Conservation (phyloP, 306 rosid species). For the Cucumis cinereus region DNA sequence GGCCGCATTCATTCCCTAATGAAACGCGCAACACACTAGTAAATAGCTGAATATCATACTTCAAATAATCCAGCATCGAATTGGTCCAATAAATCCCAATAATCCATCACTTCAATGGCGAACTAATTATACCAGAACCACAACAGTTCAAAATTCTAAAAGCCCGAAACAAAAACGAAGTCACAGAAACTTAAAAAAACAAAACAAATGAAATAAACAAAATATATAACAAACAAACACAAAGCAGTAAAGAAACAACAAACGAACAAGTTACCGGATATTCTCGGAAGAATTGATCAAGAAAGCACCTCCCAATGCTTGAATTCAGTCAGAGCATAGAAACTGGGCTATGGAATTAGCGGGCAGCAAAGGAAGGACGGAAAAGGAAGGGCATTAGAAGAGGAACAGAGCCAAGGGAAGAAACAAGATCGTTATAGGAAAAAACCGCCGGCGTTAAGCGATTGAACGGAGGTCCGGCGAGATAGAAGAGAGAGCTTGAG, state of each 20-base stretch:
- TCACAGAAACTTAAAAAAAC: conserved; percentile 6
- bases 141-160: background rate
- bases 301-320: conserved; percentile 13
- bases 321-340: conserved; percentile 9
- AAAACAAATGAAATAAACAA: background rate
- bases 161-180: background rate
- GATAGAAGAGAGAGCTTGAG: background rate
- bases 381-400: conserved; percentile 13
- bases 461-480: background rate
- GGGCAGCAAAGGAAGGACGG: background rate
- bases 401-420: conserved; percentile 1
- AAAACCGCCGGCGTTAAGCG: background rate
- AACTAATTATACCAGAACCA: conserved; percentile 46
- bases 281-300: conserved; percentile 10
- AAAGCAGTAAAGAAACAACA: background rate
- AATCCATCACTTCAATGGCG: background rate
- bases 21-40: background rate
- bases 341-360: background rate
- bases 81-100: background rate
- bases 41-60: conserved; percentile 9
- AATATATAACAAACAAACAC: background rate
- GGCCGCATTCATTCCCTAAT: background rate
- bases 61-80: background rate
- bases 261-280: conserved; percentile 9
- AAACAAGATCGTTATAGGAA: conserved; percentile 19